Conservation (phyloP, 495 filamentous ascomycete genomes). For the Endocarpon pusillum region DNA sequence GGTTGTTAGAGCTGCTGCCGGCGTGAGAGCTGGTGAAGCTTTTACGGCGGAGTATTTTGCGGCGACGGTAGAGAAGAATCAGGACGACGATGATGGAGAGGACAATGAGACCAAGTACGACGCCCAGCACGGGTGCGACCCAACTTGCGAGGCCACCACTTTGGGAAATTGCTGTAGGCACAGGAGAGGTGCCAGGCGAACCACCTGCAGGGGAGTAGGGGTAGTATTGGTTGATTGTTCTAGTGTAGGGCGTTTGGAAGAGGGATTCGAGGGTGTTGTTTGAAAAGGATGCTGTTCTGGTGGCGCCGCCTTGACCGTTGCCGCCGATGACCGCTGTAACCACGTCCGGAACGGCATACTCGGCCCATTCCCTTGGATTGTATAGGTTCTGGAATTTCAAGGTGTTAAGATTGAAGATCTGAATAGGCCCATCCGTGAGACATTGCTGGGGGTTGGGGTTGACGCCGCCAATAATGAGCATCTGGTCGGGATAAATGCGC, state of each 20-base stretch:
- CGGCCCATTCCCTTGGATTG: constrained; percentile 35
- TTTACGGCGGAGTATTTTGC: constrained; percentile 16
- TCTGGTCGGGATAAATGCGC: constrained; percentile 53
- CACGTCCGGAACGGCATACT: constrained; percentile 44
- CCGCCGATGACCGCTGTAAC: constrained; percentile 45
- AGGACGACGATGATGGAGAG: constrained; percentile 32
- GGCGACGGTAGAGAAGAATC: constrained; percentile 37
- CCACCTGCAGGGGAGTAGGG: constrained; percentile 31
- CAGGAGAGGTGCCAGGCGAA: constrained; percentile 5
- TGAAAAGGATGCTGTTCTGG: constrained; percentile 32
- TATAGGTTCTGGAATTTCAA: constrained; percentile 40
- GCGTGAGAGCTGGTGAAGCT: constrained; percentile 2
- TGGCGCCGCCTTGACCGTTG: constrained; percentile 41
- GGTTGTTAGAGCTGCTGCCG: constrained; percentile 1
- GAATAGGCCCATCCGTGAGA: constrained; percentile 35
- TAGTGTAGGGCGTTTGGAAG: constrained; percentile 38
- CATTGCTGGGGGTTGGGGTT: constrained; percentile 19
- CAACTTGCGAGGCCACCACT: constrained; percentile 36
- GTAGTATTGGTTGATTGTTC: constrained; percentile 38
- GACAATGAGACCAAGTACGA: constrained; percentile 44
- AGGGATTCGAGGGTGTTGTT: constrained; percentile 30
- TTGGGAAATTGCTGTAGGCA: not conserved
- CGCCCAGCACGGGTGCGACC: constrained; percentile 47
- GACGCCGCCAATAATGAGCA: constrained; percentile 51
- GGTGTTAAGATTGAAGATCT: constrained; percentile 47